Evolutionary conservation across 306 rosid genomes (phyloP).

Genomic region (Quercus wislizeni): DNA sequence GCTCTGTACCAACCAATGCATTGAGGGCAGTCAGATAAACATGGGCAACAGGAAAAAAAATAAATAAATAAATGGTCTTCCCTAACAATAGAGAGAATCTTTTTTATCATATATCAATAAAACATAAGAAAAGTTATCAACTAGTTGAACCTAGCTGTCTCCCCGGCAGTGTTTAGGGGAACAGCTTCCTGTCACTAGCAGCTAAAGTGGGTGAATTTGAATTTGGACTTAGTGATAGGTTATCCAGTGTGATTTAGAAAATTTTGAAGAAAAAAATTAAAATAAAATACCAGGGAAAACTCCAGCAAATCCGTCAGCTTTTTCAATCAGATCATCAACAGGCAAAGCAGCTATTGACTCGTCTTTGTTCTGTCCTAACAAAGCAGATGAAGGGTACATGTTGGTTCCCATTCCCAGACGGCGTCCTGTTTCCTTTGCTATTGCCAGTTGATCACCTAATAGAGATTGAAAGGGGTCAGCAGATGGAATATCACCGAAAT

Average conservation of each 20-base stretch:
- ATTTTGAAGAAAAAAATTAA: not conserved
- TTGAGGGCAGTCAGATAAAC: not conserved
- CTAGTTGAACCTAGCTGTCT: not conserved
- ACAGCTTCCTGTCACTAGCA: slow-evolving; percentile 7
- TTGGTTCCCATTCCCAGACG: slow-evolving; percentile 90
- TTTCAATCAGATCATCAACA: slow-evolving; percentile 80
- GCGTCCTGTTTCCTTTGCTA: slow-evolving; percentile 86
- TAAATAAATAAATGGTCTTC: not conserved
- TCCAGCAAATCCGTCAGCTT: slow-evolving; percentile 88
- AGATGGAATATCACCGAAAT: not conserved
- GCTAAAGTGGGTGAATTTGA: not conserved
- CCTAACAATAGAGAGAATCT: not conserved
- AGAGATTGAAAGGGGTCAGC: slow-evolving; percentile 3
- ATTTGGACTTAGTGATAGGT: not conserved
- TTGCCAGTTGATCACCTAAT: slow-evolving; percentile 83
- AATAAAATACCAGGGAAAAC: slow-evolving; percentile 69
- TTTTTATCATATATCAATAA: slow-evolving; percentile 4
- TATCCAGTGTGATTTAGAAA: not conserved
- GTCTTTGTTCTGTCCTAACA: slow-evolving; percentile 68
- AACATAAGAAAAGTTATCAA: not conserved
- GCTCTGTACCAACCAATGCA: slow-evolving; percentile 46
- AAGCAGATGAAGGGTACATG: slow-evolving; percentile 81
- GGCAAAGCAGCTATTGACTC: slow-evolving; percentile 59
- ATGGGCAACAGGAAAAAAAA: not conserved
- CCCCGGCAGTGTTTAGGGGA: slow-evolving; percentile 3